phyloP scores from a whole-genome alignment of 495 filamentous ascomycete species.

The Penicillium egyptiacum region DNA sequence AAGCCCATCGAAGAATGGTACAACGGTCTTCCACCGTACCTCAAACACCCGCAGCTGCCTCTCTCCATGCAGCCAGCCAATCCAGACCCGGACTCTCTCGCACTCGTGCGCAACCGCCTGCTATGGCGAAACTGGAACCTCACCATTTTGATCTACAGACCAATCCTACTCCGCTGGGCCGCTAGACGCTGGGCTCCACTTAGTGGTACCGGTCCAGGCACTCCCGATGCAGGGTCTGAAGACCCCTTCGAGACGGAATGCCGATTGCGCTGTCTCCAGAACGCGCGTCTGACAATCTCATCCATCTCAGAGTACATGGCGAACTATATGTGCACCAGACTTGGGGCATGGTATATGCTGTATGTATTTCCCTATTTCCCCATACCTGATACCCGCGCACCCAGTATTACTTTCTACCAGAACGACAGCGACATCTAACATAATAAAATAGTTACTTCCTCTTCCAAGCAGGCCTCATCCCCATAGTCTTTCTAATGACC shows the following conservation, averaged over 20 bases:
- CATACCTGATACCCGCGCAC: not conserved
- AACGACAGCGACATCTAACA: conserved; percentile 5
- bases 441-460: conserved; percentile 46
- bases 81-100: conserved; percentile 38
- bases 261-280: conserved; percentile 44
- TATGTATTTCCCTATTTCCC: conserved; percentile 25
- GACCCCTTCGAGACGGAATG: conserved; percentile 46
- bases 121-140: conserved; percentile 55
- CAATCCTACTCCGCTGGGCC: conserved; percentile 52
- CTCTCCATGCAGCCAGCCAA: conserved; percentile 23
- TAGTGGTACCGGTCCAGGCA: conserved; percentile 21
- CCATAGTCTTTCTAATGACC: conserved; percentile 51
- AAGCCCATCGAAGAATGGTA: conserved; percentile 52
- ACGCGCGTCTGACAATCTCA: conserved; percentile 43
- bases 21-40: conserved; percentile 44
- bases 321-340: conserved; percentile 41
- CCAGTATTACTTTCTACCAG: not conserved
- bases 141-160: conserved; percentile 52
- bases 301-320: conserved; percentile 48
- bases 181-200: conserved; percentile 43
- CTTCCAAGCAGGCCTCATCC: conserved; percentile 54
- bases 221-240: conserved; percentile 34
- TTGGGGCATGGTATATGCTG: conserved; percentile 55
- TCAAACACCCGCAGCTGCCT: conserved; percentile 36
- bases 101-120: conserved; percentile 42